Conservation (phyloP, 805 yeast genomes). For the Wickerhamiella siamensis region DNA sequence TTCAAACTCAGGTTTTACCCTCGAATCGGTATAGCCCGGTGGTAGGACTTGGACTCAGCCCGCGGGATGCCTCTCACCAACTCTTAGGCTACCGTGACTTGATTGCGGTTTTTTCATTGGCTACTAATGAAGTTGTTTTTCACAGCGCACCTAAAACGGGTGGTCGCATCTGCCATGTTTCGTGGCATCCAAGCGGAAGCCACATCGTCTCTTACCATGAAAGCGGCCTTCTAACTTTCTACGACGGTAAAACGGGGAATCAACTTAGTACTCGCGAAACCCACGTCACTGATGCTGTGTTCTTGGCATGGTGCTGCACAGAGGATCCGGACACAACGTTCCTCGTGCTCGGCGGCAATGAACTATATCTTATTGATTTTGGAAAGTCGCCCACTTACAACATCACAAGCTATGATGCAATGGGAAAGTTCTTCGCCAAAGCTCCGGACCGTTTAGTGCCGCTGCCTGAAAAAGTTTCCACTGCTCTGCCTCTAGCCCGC, state of each 20-base stretch:
- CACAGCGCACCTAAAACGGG: constrained; percentile 29
- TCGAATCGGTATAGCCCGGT: constrained; percentile 51
- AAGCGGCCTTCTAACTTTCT: constrained; percentile 76
- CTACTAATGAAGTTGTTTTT: constrained; percentile 41
- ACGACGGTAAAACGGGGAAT: constrained; percentile 78
- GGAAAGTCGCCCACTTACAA: constrained; percentile 70
- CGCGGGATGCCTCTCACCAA: constrained; percentile 72
- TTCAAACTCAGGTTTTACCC: constrained; percentile 47
- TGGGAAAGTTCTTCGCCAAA: constrained; percentile 62
- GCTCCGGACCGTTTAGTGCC: constrained; percentile 33
- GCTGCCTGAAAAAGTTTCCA: constrained; percentile 25
- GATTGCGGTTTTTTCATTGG: constrained; percentile 56
- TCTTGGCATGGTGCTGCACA: constrained; percentile 60
- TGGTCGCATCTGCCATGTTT: constrained; percentile 30
- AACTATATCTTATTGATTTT: constrained; percentile 42
- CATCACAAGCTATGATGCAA: constrained; percentile 68
- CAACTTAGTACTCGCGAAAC: constrained; percentile 56
- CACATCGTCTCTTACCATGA: constrained; percentile 66
- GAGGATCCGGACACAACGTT: constrained; percentile 71
- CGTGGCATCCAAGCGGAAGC: constrained; percentile 88
- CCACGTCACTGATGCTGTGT: constrained; percentile 11
- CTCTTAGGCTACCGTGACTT: constrained; percentile 58
- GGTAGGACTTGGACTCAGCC: constrained; percentile 59
- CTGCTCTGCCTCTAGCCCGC: constrained; percentile 40
- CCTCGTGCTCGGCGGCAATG: constrained; percentile 51